Conservation (phyloP, 495 filamentous ascomycete genomes). For the Xylaria grammica region DNA sequence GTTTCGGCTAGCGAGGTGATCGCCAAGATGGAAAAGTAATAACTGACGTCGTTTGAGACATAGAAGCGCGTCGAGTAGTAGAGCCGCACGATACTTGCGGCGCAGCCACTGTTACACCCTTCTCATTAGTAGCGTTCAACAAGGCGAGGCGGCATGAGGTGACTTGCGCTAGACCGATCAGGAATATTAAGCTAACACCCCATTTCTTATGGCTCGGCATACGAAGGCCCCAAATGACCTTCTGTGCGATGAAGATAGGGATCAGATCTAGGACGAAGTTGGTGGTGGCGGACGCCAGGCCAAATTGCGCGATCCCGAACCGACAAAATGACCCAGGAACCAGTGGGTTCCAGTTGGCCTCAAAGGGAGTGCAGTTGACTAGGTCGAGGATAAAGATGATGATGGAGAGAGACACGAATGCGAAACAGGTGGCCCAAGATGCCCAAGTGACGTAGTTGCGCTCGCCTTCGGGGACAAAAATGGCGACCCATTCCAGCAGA, state of each 20-base stretch:
- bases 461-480: neutral
- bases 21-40: neutral
- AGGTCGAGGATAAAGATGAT: conserved; percentile 1
- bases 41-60: conserved; percentile 5
- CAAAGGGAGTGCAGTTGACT: conserved; percentile 11
- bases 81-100: neutral
- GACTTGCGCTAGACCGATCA: conserved; percentile 3
- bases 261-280: conserved; percentile 5
- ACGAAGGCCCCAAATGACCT: conserved; percentile 5
- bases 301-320: neutral
- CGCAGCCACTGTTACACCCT: neutral
- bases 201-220: neutral
- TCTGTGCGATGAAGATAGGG: neutral
- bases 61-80: conserved; percentile 9
- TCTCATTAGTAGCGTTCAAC: neutral
- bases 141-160: neutral
- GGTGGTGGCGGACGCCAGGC: neutral
- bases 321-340: neutral
- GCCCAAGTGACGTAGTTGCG: conserved; percentile 3
- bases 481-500: conserved; percentile 3
- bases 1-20: neutral
- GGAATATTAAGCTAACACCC: neutral
- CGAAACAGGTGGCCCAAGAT: neutral
- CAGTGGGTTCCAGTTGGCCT: conserved; percentile 12
- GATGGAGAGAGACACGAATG: neutral